Percentiles rank a stretch among this genome's conserved stretches.
Evolutionary conservation across 192 early-diverging fungal species (phyloP).

Genomic region (Podila verticillata): DNA sequence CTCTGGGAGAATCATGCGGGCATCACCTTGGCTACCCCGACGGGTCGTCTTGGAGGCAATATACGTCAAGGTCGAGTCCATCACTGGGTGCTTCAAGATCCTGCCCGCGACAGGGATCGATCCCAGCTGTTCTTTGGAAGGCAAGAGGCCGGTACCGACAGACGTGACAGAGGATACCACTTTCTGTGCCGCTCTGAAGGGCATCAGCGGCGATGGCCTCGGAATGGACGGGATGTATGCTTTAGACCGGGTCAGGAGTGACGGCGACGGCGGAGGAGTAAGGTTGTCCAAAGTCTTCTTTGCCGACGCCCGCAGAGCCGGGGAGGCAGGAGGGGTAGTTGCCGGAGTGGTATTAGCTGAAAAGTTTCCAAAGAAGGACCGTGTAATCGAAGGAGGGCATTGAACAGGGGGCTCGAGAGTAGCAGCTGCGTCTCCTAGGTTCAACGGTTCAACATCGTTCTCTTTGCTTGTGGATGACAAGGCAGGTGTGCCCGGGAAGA

Average conservation of each 20-base stretch:
- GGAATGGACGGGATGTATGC: constrained; percentile 33
- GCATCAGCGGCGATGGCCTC: constrained; percentile 38
- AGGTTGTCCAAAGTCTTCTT: constrained; percentile 4
- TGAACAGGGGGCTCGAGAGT: background rate
- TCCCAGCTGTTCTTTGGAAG: constrained; percentile 45
- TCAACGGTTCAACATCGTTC: constrained; percentile 33
- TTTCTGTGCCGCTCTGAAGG: constrained; percentile 35
- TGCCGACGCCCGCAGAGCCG: constrained; percentile 14
- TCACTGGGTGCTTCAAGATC: constrained; percentile 45
- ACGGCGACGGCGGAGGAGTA: constrained; percentile 39
- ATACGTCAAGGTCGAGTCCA: constrained; percentile 49
- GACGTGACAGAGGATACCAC: constrained; percentile 42
- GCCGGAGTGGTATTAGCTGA: constrained; percentile 21
- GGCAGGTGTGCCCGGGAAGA: background rate
- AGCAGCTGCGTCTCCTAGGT: background rate
- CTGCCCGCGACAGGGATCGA: constrained; percentile 48
- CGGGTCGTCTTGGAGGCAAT: constrained; percentile 42
- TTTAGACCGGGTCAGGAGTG: constrained; percentile 30
- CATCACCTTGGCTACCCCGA: constrained; percentile 14
- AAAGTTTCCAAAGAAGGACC: constrained; percentile 18
- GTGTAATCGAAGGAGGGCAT: background rate
- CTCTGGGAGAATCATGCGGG: constrained; percentile 17
- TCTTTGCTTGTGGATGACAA: constrained; percentile 13
- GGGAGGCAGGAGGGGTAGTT: constrained; percentile 41
- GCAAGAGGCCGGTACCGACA: constrained; percentile 39